A percentile compares a stretch with the other conserved stretches of the same genome.
Evolutionary conservation across 2,329 filamentous ascomycete genomes (phyloP).

Genomic region (Aspergillus floridensis): DNA sequence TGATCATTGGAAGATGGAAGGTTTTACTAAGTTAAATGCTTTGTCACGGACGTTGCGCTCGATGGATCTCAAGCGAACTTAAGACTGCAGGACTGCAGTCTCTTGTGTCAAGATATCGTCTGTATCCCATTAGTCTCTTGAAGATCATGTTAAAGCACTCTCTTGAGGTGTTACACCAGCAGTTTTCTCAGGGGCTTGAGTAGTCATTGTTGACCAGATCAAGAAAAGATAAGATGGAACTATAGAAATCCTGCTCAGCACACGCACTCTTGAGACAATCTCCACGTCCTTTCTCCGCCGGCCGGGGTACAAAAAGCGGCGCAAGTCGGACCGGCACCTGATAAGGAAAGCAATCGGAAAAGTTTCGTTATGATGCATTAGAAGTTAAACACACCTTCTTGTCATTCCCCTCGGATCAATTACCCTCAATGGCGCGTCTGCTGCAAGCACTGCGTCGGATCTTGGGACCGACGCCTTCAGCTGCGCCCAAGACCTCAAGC

Average conservation of each 20-base stretch:
- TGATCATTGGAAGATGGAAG: too few relatives aligned
- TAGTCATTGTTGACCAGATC: background rate
- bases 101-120: too few relatives aligned
- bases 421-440: constrained; percentile 34
- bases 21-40: too few relatives aligned
- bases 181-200: background rate
- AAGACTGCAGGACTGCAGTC: too few relatives aligned
- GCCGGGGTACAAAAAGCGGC: background rate
- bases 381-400: too few relatives aligned
- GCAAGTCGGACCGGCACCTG: background rate
- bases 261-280: background rate
- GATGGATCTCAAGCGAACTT: too few relatives aligned
- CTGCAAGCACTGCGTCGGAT: constrained; percentile 32
- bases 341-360: background rate
- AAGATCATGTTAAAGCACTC: too few relatives aligned
- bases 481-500: background rate
- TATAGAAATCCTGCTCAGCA: background rate
- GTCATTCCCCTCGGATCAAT: too few relatives aligned
- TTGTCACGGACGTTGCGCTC: too few relatives aligned
- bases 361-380: background rate
- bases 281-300: too few relatives aligned
- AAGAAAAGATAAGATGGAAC: background rate
- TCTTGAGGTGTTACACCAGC: background rate
- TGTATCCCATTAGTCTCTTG: too few relatives aligned
- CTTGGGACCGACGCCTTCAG: constrained; percentile 26